phyloP scores from a whole-genome alignment of 1,284 basidiomycete species.

The Puccinia triticina region DNA sequence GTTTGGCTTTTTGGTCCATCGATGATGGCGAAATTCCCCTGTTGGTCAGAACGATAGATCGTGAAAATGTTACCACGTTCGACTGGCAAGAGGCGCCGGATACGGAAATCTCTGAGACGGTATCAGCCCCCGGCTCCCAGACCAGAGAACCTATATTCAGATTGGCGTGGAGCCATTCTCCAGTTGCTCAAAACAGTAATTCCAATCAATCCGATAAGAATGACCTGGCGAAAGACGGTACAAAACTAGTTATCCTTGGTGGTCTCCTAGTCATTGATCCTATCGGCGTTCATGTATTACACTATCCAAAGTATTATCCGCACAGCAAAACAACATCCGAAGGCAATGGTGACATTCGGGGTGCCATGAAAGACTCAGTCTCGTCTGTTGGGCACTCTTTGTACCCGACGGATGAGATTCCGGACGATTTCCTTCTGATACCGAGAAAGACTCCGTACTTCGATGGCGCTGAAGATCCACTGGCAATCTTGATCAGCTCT shows the following conservation, averaged over 20 bases:
- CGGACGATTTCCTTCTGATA: constrained; percentile 78
- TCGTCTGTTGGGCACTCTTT: constrained; percentile 67
- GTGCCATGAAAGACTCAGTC: constrained; percentile 71
- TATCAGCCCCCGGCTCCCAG: constrained; percentile 52
- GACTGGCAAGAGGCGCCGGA: constrained; percentile 54
- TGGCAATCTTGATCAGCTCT: constrained; percentile 66
- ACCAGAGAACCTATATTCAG: constrained; percentile 82
- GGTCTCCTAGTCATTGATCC: constrained; percentile 68
- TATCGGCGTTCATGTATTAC: constrained; percentile 71
- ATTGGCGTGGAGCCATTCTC: constrained; percentile 72
- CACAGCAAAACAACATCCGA: constrained; percentile 57
- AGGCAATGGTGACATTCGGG: constrained; percentile 67
- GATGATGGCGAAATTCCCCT: constrained; percentile 80
- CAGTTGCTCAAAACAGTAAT: constrained; percentile 57
- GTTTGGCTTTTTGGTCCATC: constrained; percentile 81
- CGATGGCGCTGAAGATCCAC: constrained; percentile 71
- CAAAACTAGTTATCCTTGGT: constrained; percentile 76
- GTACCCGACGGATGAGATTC: constrained; percentile 68
- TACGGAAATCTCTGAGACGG: constrained; percentile 60
- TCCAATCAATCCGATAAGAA: not conserved
- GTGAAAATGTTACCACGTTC: constrained; percentile 63
- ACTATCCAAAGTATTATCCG: constrained; percentile 72
- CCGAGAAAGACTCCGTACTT: constrained; percentile 75
- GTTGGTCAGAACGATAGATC: constrained; percentile 71
- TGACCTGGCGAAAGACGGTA: constrained; percentile 66